Base-by-base conservation (phyloP, 2,329 filamentous ascomycete genomes). In the Penicillium sp. region DNA sequence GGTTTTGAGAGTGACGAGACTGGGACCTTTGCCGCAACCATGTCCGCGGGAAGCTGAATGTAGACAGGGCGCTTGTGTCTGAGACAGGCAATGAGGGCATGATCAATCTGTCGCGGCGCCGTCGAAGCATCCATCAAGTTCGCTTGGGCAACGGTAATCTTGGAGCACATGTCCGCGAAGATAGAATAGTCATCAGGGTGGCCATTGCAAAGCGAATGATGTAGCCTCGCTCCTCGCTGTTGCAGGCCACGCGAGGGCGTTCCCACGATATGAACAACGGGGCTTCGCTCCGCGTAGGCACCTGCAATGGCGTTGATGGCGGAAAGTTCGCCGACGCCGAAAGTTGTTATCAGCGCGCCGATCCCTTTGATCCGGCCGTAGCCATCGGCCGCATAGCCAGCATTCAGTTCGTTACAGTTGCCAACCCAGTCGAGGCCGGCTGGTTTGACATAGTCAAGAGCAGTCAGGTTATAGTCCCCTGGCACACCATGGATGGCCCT, bases 291-390 rank as follows among this genome's bases (percentile, higher is more conserved):
- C 0, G 87, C 86, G 73, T 83, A 90, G 44, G 87, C 83, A n/a
- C 88, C 89, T 3, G 88, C 88, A 48, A 90, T 72, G 39, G 85
- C 88, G 66, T 90, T 46, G 3, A 53, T 9, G n/a, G 88, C 87
- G 4, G 87, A 89, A 9, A 81, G 67, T 58, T 81, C 79, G 4
- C 79, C 88, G 3, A 91, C 88, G 49, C 89, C 89, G 60, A 91
- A 90, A 1, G 88, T 90, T 42, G 88, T 91, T 64, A 91, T 58
- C 43, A 91, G 75, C 33, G 87, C 87, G 1, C 82, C 81, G 35
- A 90, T 84, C 43, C 87, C 85, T 59, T 86, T 87, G 62, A 89
- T 81, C 59, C 88, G 82, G 55, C 87, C 87, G 69, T 91, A 91
- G 21, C 88, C 88, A 73, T 91, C 88, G 23, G 88, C 87, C 27